Conservation (phyloP, 2,329 filamentous ascomycete species). For the Neofusicoccum cordaticola region DNA sequence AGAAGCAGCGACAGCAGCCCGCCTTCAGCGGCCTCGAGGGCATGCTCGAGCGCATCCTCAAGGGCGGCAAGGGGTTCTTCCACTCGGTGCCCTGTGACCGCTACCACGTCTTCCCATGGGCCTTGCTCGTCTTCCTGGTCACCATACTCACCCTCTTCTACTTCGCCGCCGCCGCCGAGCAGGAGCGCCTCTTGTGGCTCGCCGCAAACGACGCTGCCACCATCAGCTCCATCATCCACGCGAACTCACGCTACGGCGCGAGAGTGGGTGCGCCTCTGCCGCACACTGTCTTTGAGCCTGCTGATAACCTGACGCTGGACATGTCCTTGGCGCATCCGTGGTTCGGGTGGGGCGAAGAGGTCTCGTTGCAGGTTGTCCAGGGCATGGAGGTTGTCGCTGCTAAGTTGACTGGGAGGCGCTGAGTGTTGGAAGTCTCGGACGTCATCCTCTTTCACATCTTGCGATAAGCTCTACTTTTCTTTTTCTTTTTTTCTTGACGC, state of each 20-base stretch:
- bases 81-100: neutral
- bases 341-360: neutral
- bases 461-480: too few relatives aligned
- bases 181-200: neutral
- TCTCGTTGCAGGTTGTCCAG: neutral
- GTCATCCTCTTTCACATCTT: too few relatives aligned
- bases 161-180: neutral
- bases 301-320: too few relatives aligned
- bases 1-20: too few relatives aligned
- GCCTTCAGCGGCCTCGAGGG: too few relatives aligned
- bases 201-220: neutral
- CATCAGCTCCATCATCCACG: too few relatives aligned
- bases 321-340: neutral
- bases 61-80: neutral
- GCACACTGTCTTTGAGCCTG: neutral
- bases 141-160: neutral
- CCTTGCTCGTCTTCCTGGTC: neutral
- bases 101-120: neutral
- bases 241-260: neutral
- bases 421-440: neutral
- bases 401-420: neutral
- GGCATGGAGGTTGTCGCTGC: neutral
- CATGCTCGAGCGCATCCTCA: too few relatives aligned
- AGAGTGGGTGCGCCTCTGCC: neutral
- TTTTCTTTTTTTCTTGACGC: too few relatives aligned